Evolutionary conservation across 768 basidiomycete genomes (phyloP).

Genomic region (Leccinum variicolor): DNA sequence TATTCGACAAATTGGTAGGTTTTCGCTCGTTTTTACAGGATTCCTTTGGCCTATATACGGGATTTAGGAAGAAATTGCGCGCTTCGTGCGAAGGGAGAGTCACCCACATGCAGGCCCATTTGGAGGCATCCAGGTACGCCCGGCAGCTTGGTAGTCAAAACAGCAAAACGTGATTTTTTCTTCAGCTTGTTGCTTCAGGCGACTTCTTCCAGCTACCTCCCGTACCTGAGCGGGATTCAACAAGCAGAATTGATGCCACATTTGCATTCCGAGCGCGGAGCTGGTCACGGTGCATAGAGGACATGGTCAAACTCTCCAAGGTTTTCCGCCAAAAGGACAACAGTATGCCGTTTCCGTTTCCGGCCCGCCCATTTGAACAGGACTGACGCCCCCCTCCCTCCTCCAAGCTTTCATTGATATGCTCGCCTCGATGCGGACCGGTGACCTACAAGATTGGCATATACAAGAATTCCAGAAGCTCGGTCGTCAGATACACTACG

Average conservation of each 20-base stretch:
- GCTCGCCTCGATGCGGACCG: constrained; percentile 98
- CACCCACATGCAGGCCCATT: constrained; percentile 39
- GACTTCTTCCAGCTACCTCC: constrained; percentile 85
- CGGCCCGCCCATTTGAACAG: not conserved
- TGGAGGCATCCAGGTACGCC: constrained; percentile 61
- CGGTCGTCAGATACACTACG: constrained; percentile 60
- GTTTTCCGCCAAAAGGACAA: constrained; percentile 75
- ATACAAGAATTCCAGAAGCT: constrained; percentile 67
- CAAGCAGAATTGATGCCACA: constrained; percentile 46
- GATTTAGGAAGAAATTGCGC: constrained; percentile 37
- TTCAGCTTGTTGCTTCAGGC: constrained; percentile 65
- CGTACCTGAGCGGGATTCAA: constrained; percentile 49
- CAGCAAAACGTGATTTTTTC: constrained; percentile 7
- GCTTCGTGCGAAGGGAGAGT: constrained; percentile 36
- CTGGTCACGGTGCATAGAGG: constrained; percentile 55
- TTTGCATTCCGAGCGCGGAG: constrained; percentile 66
- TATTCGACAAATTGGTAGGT: constrained; percentile 69
- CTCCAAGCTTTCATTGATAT: constrained; percentile 86
- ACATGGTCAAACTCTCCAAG: constrained; percentile 47
- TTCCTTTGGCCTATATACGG: not conserved
- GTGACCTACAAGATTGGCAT: constrained; percentile 60
- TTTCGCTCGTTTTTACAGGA: constrained; percentile 33
- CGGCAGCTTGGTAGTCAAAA: not conserved
- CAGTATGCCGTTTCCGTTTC: constrained; percentile 26
- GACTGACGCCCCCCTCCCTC: not conserved